Evolutionary conservation across 2,329 filamentous ascomycete genomes (phyloP).

Genomic region (Sporothrix brasiliensis): DNA sequence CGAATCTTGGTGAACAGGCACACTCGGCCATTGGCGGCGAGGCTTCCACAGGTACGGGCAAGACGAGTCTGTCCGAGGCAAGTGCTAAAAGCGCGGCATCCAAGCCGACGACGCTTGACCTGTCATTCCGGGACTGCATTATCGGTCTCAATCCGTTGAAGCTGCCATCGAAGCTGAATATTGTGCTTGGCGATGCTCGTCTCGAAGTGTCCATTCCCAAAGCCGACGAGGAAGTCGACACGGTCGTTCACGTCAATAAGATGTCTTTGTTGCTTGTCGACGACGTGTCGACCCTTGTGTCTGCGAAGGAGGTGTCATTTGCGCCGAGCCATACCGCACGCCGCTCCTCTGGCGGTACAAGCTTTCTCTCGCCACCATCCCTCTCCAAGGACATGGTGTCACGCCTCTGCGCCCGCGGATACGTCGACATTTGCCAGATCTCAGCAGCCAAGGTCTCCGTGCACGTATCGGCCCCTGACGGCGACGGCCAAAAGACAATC

Average conservation of each 20-base stretch:
- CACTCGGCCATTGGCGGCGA: slow-evolving; percentile 51
- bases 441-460: slow-evolving; percentile 75
- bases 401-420: slow-evolving; percentile 68
- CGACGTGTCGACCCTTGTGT: slow-evolving; percentile 57
- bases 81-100: slow-evolving; percentile 35
- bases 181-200: slow-evolving; percentile 78
- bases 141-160: slow-evolving; percentile 82
- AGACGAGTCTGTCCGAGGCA: neutral
- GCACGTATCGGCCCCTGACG: slow-evolving; percentile 57
- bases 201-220: slow-evolving; percentile 69
- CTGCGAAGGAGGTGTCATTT: slow-evolving; percentile 46
- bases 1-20: slow-evolving; percentile 69
- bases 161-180: slow-evolving; percentile 71
- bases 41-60: slow-evolving; percentile 38
- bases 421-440: slow-evolving; percentile 82
- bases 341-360: slow-evolving; percentile 33
- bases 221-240: slow-evolving; percentile 61
- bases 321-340: slow-evolving; percentile 36
- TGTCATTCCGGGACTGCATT: slow-evolving; percentile 80
- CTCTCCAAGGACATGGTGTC: slow-evolving; percentile 56
- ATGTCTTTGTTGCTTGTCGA: slow-evolving; percentile 83
- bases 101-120: slow-evolving; percentile 68
- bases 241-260: slow-evolving; percentile 71
- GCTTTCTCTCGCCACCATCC: slow-evolving; percentile 36
- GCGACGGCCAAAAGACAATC: slow-evolving; percentile 63